Base-by-base conservation (phyloP, 352 stramenopile genomes). In the Phytophthora pluvialis region DNA sequence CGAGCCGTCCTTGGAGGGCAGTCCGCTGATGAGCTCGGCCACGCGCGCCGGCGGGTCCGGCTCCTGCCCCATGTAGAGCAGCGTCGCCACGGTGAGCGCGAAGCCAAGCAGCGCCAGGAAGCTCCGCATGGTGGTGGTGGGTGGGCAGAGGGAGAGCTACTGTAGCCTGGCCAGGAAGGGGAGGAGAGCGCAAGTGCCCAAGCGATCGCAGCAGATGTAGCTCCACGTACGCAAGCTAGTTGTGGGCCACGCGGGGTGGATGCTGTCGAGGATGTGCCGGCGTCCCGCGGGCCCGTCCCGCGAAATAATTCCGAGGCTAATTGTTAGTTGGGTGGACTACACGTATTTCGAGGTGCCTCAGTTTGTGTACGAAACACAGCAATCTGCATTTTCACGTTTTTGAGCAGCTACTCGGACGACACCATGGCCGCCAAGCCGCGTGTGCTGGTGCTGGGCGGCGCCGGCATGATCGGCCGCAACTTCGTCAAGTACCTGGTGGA, bases 391-490 rank as follows among this genome's bases (percentile, higher is more conserved):
- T 40, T 48, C 29, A 18, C 21, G 32, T 28, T 31, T 39, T 50
- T 21, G 10, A 38, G 40, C 25, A 47, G 1, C 9, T 52, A 9
- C 9, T 21, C 8, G 9, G 16, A 21, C 15, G 36, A 21, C 16
- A 59, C 13, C 13, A 75, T 72, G 58, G 49, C 52, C 29, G 54
- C 69, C 18, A 91, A 90, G 72, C 83, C 88, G 21, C 78, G 83
- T 49, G 85, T 96, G 62, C 67, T 96, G 61, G 85, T 96, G 67
- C 83, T 96, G 21, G 88, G 88, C 43, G 88, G 88, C 65, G 77
- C 80, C 60, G 88, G 88, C 52, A 93, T 94, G 83, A 90, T 96
- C 51, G 88, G 88, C 60, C 83, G 88, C 65, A 96, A 94, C 79
- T 93, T 96, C 45, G 83, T 95, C 48, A 78, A 94, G 70, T 88